Evolutionary conservation across 225 moss, liverwort and hornwort genomes (phyloP).

Genomic region (Takakia lepidozioides): DNA sequence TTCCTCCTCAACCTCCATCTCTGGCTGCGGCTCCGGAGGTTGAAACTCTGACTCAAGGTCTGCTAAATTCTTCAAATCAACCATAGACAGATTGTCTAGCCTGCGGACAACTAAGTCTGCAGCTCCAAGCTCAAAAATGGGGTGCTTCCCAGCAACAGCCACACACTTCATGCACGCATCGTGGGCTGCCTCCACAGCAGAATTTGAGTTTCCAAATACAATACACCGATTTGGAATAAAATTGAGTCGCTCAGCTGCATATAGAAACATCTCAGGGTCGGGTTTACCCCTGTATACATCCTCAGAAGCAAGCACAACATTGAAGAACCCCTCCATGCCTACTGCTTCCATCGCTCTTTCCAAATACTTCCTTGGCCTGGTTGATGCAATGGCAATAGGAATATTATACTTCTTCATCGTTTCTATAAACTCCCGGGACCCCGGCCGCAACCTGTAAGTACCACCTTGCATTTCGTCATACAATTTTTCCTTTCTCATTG

Average conservation of each 20-base stretch:
- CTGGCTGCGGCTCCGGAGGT: conserved; percentile 51
- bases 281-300: conserved; percentile 91
- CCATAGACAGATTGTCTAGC: conserved; percentile 76
- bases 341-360: conserved; percentile 93
- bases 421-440: conserved; percentile 81
- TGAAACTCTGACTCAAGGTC: conserved; percentile 89
- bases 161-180: conserved; percentile 93
- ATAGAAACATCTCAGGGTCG: conserved; percentile 91
- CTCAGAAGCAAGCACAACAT: conserved; percentile 71
- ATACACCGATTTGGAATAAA: conserved; percentile 89
- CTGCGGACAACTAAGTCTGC: conserved; percentile 85
- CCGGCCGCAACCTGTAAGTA: conserved; percentile 72
- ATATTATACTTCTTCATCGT: conserved; percentile 67
- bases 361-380: conserved; percentile 72
- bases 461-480: conserved; percentile 97
- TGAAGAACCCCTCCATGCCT: conserved; percentile 93
- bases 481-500: conserved; percentile 77
- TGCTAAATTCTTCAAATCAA: conserved; percentile 85
- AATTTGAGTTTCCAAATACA: conserved; percentile 92
- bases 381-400: conserved; percentile 81
- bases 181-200: conserved; percentile 86
- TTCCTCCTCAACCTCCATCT: conserved; percentile 79
- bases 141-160: conserved; percentile 93
- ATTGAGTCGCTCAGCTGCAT: conserved; percentile 73
- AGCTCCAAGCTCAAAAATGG: conserved; percentile 75